These are phyloP conservation scores for Pichia ethanolica DNA, from an alignment of 805 yeast species.

Conservation along the genomic window DNA sequence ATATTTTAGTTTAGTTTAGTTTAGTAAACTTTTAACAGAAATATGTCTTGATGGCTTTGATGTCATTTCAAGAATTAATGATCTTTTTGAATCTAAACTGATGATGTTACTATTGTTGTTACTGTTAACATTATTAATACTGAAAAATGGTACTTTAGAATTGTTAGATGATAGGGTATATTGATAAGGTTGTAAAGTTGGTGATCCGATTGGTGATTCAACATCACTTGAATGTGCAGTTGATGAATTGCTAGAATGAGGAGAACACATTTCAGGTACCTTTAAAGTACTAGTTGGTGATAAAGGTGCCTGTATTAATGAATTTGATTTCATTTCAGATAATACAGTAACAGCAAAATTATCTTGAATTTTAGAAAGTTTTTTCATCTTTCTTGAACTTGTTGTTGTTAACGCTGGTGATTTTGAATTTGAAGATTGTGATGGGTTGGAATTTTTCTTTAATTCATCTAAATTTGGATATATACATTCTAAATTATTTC, in stretches of 20 bases:
- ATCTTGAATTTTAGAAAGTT: not conserved
- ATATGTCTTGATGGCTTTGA: slow-evolving; percentile 13
- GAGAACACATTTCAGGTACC: slow-evolving; percentile 10
- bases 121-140: not conserved
- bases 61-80: not conserved
- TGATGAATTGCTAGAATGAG: slow-evolving; percentile 6
- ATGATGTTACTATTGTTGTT: too few species aligned
- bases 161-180: not conserved
- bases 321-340: slow-evolving; percentile 7
- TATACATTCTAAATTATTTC: slow-evolving; percentile 29
- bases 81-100: not conserved
- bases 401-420: not conserved
- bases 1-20: slow-evolving; percentile 4
- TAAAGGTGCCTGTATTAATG: not conserved
- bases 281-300: slow-evolving; percentile 1
- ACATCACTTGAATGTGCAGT: slow-evolving; percentile 5
- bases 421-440: not conserved
- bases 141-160: slow-evolving; percentile 6
- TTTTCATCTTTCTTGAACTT: slow-evolving; percentile 4
- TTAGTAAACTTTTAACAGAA: slow-evolving; percentile 23
- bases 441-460: slow-evolving; percentile 8
- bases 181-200: slow-evolving; percentile 16
- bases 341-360: slow-evolving; percentile 5
- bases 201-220: slow-evolving; percentile 25
- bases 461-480: slow-evolving; percentile 23